A percentile compares a stretch with the other conserved stretches of the same genome.
Evolutionary conservation across 2,329 filamentous ascomycete genomes (phyloP).

Genomic region (Calonectria montana): DNA sequence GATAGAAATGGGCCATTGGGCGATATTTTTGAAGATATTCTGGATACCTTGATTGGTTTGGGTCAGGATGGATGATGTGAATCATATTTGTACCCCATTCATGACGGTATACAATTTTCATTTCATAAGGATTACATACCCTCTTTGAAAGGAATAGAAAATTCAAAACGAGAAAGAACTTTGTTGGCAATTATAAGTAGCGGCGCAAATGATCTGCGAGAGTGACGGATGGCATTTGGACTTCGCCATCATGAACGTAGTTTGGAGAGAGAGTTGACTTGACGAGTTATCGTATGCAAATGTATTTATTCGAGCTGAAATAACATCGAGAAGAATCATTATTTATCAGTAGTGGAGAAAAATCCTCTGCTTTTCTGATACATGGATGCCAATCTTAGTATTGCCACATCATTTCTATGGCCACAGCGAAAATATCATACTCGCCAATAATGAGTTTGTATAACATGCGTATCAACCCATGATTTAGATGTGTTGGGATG

Average conservation of each 20-base stretch:
- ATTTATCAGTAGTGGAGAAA: no score
- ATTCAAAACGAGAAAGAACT: neutral
- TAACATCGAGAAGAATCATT: no score
- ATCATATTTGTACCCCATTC: neutral
- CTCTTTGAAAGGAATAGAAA: neutral
- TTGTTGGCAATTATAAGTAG: neutral
- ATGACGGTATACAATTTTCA: neutral
- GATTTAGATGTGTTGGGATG: slow-evolving; percentile 63
- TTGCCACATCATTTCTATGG: no score
- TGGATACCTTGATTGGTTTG: slow-evolving; percentile 45
- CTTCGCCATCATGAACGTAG: slow-evolving; percentile 37
- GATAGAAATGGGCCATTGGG: slow-evolving; percentile 47
- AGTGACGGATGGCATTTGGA: slow-evolving; percentile 18
- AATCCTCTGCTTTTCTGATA: no score
- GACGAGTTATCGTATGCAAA: neutral
- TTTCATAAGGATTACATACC: neutral
- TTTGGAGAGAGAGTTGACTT: slow-evolving; percentile 27
- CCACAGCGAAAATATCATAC: slow-evolving; percentile 36
- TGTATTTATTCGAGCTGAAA: neutral
- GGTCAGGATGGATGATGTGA: slow-evolving; percentile 8
- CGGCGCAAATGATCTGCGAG: slow-evolving; percentile 34
- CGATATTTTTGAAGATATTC: slow-evolving; percentile 60
- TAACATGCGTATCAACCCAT: slow-evolving; percentile 64
- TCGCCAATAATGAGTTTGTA: slow-evolving; percentile 56
- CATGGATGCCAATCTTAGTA: no score